phyloP scores from a whole-genome alignment of 306 rosid species.

The Heteromeles arbutifolia region DNA sequence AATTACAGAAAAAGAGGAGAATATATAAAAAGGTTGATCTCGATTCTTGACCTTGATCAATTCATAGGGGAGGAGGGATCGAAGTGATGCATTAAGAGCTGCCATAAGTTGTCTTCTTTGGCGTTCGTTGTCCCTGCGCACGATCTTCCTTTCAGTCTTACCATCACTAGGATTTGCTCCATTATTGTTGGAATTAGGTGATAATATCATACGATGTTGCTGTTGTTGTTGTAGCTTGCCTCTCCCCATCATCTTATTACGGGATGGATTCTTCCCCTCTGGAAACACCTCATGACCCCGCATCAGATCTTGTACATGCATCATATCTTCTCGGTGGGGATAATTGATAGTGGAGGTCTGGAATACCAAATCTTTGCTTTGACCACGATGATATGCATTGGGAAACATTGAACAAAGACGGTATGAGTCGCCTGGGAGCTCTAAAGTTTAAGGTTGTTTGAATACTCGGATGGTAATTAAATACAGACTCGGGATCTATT shows the following conservation, averaged over 20 bases:
- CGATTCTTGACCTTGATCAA: conserved; percentile 16
- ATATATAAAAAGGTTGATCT: background rate
- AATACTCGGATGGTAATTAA: no score
- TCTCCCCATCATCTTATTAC: background rate
- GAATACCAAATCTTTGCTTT: conserved; percentile 10
- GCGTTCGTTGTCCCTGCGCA: conserved; percentile 42
- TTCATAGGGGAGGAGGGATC: conserved; percentile 37
- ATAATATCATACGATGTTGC: background rate
- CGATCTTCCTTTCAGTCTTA: conserved; percentile 12
- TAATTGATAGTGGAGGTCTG: background rate
- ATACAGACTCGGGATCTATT: no score
- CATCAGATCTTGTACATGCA: conserved; percentile 10
- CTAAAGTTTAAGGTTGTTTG: background rate
- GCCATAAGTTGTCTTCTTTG: conserved; percentile 42
- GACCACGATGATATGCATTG: background rate
- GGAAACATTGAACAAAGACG: conserved; percentile 5
- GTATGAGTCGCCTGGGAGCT: background rate
- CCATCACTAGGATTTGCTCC: conserved; percentile 1
- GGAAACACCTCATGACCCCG: conserved; percentile 6
- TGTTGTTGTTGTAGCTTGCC: background rate
- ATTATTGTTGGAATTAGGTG: background rate
- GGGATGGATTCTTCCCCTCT: background rate
- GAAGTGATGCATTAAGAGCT: conserved; percentile 27
- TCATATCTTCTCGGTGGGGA: conserved; percentile 17
- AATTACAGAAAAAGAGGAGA: background rate